Base-by-base conservation (phyloP, 2,329 filamentous ascomycete genomes). In the Fonsecaea pugnacius region DNA sequence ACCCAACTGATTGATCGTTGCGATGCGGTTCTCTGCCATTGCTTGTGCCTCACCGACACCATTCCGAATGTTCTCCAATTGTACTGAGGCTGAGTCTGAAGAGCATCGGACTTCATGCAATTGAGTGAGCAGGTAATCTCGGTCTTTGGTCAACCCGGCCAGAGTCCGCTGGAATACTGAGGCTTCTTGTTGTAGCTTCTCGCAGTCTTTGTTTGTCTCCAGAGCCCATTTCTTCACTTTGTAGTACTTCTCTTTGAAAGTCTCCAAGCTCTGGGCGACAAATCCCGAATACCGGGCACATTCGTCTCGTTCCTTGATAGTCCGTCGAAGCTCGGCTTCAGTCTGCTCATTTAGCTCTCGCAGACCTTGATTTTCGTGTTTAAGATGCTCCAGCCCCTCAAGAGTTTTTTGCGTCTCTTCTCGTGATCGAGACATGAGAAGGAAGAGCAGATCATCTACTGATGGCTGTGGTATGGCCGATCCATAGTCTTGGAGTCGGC, bases 221-320 rank as follows among this genome's bases (percentile, higher is more conserved):
- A 68, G n/a, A 43, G 68, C 68, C 66, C 66, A 68, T 36, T 67
- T 62, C 52, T 70, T 70, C 38, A 70, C 50, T 36, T 70, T 70
- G 48, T 58, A 55, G 46, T 70, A 70, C 33, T 65, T 69, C 16
- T 67, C 59, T 48, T 64, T 66, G 59, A 69, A 67, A 2, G 14
- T 38, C 10, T 51, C 50, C 16, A 69, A 46, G 16, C 18, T 43
- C 21, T 63, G 18, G 14, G 8, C 32, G 2, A 62, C 32, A 12
- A 58, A 59, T 6, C 65, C 51, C 21, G 64, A 62, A 51, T 52
- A 32, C 40, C 64, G 59, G 16, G 38, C 60, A 55, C 52, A 51
- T 57, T 66, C 33, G 18, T 48, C n/a, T 16, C 61, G 56, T 9
- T 51, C 53, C 7, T 38, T 30, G 9, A 51, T 4, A 16, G 33